Base-by-base conservation (phyloP, 1,284 basidiomycete species). In the Afroboletus lepidellus region DNA sequence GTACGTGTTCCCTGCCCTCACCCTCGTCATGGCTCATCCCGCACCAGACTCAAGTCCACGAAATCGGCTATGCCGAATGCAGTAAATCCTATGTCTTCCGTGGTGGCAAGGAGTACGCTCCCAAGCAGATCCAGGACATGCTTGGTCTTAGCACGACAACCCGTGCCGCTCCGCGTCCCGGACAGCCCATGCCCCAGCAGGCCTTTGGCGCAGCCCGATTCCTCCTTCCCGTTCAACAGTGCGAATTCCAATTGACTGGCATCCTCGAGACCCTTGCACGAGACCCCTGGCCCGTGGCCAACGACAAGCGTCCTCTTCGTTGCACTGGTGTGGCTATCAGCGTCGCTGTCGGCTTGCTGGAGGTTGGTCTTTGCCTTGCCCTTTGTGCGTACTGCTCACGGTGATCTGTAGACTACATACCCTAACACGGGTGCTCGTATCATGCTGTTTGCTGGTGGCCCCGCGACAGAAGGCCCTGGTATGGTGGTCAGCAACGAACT, bases 101-200 rank as follows among this genome's bases (percentile, higher is more conserved):
- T 33, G 97, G 97, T 48, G 92, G 91, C n/a, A 99, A 99, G 74
- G 97, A 99, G 67, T 99, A 99, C 71, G 77, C 88, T 51, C 87
- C 94, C 53, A 99, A 99, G 76, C 92, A 95, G 63, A 98, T 99
- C 62, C 92, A 95, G 72, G 96, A 98, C 65, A 99, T 99, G 96
- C 89, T 99, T 46, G 94, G 92, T 37, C 82, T 99, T 41, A 84
- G 79, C 61, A 83, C 68, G 2, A 83, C 85, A 58, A 83, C 83
- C 58, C 86, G 88, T 41, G 87, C 87, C 25, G 85, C 87, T 5
- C 88, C 90, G 41, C 90, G 90, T 48, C 90, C 88, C 16, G 92
- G 92, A 4, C 92, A 94, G 62, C 88, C 91, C 3, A 80, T 91
- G 72, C 91, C 87, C n/a, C 86, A 87, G 29, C 86, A 94, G 53